Percentiles rank a stretch among this genome's conserved stretches.
Conservation (phyloP, 805 yeast genomes). For the Suhomyces sp. region DNA sequence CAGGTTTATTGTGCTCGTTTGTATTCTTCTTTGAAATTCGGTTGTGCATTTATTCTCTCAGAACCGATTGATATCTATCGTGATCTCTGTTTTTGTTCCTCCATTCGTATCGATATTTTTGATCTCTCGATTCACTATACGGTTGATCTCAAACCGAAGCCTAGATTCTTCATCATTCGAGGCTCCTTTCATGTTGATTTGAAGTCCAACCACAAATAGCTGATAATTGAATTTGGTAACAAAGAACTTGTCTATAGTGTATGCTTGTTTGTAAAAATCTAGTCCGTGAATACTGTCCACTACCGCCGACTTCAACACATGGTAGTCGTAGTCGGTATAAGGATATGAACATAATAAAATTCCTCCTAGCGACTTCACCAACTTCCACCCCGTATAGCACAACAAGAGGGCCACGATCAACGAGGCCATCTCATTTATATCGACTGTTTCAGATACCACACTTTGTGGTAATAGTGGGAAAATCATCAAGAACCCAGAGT, state of each 20-base stretch:
- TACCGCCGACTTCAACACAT: slow-evolving; percentile 38
- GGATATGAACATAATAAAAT: slow-evolving; percentile 57
- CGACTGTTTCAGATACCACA: slow-evolving; percentile 29
- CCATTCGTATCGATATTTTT: slow-evolving; percentile 19
- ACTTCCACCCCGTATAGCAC: slow-evolving; percentile 50
- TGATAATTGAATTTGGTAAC: slow-evolving; percentile 64
- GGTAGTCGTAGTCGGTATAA: slow-evolving; percentile 37
- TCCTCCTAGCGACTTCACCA: slow-evolving; percentile 52
- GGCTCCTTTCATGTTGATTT: slow-evolving; percentile 63
- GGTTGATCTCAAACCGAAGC: slow-evolving; percentile 49
- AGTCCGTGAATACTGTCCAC: slow-evolving; percentile 45
- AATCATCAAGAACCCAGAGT: slow-evolving; percentile 38
- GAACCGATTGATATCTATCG: slow-evolving; percentile 41
- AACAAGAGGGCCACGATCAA: slow-evolving; percentile 44
- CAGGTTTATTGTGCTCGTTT: not conserved
- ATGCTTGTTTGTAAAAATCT: slow-evolving; percentile 53
- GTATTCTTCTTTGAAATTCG: not conserved
- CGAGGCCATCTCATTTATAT: slow-evolving; percentile 47
- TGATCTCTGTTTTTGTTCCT: slow-evolving; percentile 32
- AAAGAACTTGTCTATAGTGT: slow-evolving; percentile 48
- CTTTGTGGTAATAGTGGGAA: slow-evolving; percentile 41
- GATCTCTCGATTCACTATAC: slow-evolving; percentile 40
- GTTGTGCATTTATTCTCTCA: slow-evolving; percentile 9
- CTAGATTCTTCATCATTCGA: slow-evolving; percentile 67
- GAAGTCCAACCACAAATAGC: slow-evolving; percentile 56